phyloP scores from a whole-genome alignment of 176 grass and related monocot genomes.

The Juncus effusus region DNA sequence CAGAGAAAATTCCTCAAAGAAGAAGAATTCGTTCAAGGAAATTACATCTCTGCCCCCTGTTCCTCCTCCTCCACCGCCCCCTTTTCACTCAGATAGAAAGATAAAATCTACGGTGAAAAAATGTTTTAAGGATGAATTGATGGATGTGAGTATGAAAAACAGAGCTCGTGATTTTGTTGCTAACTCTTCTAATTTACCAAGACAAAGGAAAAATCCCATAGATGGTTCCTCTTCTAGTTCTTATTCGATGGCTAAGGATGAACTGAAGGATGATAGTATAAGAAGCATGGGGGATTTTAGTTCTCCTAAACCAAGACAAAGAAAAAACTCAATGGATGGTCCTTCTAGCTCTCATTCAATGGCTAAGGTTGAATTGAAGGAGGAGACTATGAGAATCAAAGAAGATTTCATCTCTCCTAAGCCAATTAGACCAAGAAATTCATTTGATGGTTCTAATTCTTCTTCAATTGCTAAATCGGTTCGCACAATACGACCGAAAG shows the following conservation, averaged over 20 bases:
- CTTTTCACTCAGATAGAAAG: constrained; percentile 39
- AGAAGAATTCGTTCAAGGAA: constrained; percentile 42
- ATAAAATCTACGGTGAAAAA: constrained; percentile 39
- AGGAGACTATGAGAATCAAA: no score
- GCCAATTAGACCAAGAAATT: no score
- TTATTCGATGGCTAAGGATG: no score
- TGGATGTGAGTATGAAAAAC: constrained; percentile 51
- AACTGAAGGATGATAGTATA: no score
- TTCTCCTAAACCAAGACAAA: no score
- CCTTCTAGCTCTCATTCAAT: no score
- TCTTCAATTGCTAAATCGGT: constrained; percentile 42
- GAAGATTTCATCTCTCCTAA: no score
- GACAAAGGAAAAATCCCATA: no score
- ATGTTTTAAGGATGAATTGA: constrained; percentile 76
- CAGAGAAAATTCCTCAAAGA: constrained; percentile 42
- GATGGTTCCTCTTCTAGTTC: no score
- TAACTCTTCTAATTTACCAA: background rate
- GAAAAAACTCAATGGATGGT: no score
- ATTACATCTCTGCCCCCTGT: constrained; percentile 36
- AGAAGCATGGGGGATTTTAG: no score
- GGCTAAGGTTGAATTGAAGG: no score
- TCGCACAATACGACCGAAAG: constrained; percentile 48
- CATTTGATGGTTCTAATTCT: constrained; percentile 6
- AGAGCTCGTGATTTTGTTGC: constrained; percentile 14
- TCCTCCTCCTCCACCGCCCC: constrained; percentile 67